A percentile compares a stretch with the other conserved stretches of the same genome.
phyloP scores from a whole-genome alignment of 495 filamentous ascomycete species.

The Margaritispora aquatica region DNA sequence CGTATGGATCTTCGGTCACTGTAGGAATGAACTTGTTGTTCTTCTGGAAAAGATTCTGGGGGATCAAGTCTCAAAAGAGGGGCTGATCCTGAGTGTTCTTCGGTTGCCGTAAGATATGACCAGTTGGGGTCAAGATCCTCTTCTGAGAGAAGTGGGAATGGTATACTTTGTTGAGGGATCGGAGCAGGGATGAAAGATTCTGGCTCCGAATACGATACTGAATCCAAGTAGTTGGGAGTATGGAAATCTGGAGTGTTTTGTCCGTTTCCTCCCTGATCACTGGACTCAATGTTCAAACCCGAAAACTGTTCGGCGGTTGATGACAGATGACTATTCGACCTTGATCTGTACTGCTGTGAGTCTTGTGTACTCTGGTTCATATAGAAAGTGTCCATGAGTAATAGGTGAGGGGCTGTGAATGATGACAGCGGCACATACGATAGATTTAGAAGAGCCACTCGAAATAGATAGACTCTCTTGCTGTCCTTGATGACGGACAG shows the following conservation, averaged over 20 bases:
- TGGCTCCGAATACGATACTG: constrained; percentile 11
- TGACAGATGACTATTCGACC: constrained; percentile 23
- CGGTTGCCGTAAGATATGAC: constrained; percentile 15
- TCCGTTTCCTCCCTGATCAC: background rate
- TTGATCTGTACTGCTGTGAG: constrained; percentile 25
- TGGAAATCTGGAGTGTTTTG: background rate
- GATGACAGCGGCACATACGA: constrained; percentile 22
- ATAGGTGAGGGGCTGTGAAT: constrained; percentile 17
- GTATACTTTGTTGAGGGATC: constrained; percentile 13
- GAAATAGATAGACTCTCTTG: constrained; percentile 16
- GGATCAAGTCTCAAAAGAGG: constrained; percentile 21
- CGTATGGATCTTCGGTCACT: constrained; percentile 8
- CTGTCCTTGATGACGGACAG: constrained; percentile 7
- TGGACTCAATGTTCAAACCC: constrained; percentile 18
- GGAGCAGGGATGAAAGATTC: constrained; percentile 10
- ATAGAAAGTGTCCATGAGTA: constrained; percentile 24
- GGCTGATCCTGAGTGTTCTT: constrained; percentile 12
- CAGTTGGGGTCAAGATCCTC: constrained; percentile 20
- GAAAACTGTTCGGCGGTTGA: constrained; percentile 18
- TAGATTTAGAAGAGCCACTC: constrained; percentile 12
- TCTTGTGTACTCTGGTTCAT: constrained; percentile 22
- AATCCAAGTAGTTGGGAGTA: constrained; percentile 1
- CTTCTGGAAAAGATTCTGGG: constrained; percentile 5
- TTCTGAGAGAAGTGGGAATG: constrained; percentile 20
- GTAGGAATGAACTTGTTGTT: background rate